phyloP scores from a whole-genome alignment of 176 grass and related monocot genomes.

The Stipa capillata region DNA sequence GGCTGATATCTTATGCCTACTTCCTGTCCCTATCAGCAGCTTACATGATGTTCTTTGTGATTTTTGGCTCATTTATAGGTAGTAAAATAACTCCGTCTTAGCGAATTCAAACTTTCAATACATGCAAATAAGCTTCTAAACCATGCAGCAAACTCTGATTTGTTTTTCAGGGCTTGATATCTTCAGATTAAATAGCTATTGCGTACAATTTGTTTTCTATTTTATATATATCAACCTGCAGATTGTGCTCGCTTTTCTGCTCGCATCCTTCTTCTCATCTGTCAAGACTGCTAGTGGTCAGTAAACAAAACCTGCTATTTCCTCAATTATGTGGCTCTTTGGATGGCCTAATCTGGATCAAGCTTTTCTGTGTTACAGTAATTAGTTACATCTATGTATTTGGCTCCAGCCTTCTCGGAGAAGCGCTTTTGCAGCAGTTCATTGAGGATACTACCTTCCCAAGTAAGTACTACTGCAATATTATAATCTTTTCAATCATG shows the following conservation, averaged over 20 bases:
- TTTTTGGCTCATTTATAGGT: constrained; percentile 57
- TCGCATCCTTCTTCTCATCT: constrained; percentile 52
- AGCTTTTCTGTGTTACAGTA: constrained; percentile 21
- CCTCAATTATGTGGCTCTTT: not conserved
- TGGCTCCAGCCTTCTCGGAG: constrained; percentile 38
- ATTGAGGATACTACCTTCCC: constrained; percentile 43
- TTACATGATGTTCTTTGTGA: constrained; percentile 43
- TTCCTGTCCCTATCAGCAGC: constrained; percentile 41
- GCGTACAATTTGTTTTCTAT: constrained; percentile 52
- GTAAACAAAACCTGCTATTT: not conserved
- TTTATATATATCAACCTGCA: constrained; percentile 59
- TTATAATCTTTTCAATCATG: not conserved
- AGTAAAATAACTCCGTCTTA: not conserved
- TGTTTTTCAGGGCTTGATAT: constrained; percentile 43
- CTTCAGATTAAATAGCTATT: constrained; percentile 56
- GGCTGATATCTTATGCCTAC: constrained; percentile 51
- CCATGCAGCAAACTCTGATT: not conserved
- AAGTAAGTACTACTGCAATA: constrained; percentile 27
- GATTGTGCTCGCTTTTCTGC: constrained; percentile 43
- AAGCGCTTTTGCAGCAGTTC: constrained; percentile 31
- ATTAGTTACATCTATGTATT: constrained; percentile 58
- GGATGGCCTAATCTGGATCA: not conserved
- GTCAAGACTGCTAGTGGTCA: constrained; percentile 41
- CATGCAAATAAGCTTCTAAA: not conserved
- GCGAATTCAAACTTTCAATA: not conserved